Conservation (phyloP, 352 stramenopile genomes). For the Lagenidium sp. region DNA sequence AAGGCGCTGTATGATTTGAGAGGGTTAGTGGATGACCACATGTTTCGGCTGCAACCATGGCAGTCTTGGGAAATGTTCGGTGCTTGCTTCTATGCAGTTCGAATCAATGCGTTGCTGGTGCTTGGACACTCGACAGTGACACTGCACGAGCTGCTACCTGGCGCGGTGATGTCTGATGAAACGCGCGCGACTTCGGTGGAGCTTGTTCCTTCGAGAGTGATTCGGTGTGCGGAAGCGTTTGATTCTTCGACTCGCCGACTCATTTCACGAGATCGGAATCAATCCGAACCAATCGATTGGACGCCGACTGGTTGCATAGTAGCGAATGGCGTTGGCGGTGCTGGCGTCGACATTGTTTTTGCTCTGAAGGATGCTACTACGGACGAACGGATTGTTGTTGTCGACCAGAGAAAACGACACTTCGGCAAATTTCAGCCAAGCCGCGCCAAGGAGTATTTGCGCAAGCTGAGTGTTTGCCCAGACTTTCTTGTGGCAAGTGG, state of each 20-base stretch:
- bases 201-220: slow-evolving; percentile 7
- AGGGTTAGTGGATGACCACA: slow-evolving; percentile 1
- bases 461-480: slow-evolving; percentile 8
- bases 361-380: slow-evolving; percentile 15
- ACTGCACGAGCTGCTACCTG: slow-evolving; percentile 13
- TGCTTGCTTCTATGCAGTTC: slow-evolving; percentile 25
- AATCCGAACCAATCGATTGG: slow-evolving; percentile 14
- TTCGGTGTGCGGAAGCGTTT: slow-evolving; percentile 7
- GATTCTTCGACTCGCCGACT: slow-evolving; percentile 4
- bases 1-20: slow-evolving; percentile 4
- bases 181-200: slow-evolving; percentile 4
- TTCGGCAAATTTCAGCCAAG: slow-evolving; percentile 10
- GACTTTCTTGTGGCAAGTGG: slow-evolving; percentile 10
- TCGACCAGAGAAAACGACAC: slow-evolving; percentile 8
- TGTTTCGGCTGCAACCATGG: slow-evolving; percentile 8
- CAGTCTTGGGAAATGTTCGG: slow-evolving; percentile 19
- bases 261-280: slow-evolving; percentile 8
- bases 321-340: slow-evolving; percentile 15
- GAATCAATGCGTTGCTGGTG: slow-evolving; percentile 23
- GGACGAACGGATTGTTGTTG: slow-evolving; percentile 5
- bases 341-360: slow-evolving; percentile 24
- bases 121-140: slow-evolving; percentile 15
- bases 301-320: slow-evolving; percentile 14
- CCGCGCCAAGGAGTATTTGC: slow-evolving; percentile 6
- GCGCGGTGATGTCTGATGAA: slow-evolving; percentile 9